Conservation (phyloP, 176 grass and related monocot genomes). For the Neostapfia colusana region DNA sequence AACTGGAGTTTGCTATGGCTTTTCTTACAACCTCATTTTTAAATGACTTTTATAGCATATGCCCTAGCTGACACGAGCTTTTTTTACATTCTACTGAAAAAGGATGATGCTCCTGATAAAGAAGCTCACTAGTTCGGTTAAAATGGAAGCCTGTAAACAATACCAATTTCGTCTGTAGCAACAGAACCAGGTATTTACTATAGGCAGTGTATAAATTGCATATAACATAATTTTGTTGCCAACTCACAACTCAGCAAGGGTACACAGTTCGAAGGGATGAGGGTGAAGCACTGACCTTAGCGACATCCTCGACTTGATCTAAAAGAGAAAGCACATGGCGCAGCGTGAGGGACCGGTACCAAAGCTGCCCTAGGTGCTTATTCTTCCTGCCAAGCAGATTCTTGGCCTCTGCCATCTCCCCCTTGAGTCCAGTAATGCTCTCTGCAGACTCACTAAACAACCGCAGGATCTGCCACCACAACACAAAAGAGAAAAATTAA, state of each 20-base stretch:
- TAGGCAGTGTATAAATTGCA: background rate
- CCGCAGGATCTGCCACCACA: conserved; percentile 64
- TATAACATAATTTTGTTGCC: background rate
- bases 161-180: background rate
- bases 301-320: conserved; percentile 87
- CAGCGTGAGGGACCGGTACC: conserved; percentile 92
- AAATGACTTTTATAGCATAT: background rate
- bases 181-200: conserved; percentile 6
- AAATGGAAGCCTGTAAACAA: background rate
- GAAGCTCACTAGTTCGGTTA: too few relatives aligned
- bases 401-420: conserved; percentile 87
- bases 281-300: conserved; percentile 58
- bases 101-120: too few relatives aligned
- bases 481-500: conserved; percentile 27
- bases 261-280: background rate
- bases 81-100: too few relatives aligned
- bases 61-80: too few relatives aligned
- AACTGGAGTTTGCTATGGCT: background rate
- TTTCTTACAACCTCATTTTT: background rate
- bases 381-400: conserved; percentile 84
- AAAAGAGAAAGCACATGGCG: conserved; percentile 77
- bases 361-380: conserved; percentile 84
- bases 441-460: conserved; percentile 88
- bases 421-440: conserved; percentile 84
- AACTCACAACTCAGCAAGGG: background rate